Evolutionary conservation across 1,284 basidiomycete genomes (phyloP), one percentile per base, ranked within the genome.

Genomic region (Microbotryum violaceum): DNA sequence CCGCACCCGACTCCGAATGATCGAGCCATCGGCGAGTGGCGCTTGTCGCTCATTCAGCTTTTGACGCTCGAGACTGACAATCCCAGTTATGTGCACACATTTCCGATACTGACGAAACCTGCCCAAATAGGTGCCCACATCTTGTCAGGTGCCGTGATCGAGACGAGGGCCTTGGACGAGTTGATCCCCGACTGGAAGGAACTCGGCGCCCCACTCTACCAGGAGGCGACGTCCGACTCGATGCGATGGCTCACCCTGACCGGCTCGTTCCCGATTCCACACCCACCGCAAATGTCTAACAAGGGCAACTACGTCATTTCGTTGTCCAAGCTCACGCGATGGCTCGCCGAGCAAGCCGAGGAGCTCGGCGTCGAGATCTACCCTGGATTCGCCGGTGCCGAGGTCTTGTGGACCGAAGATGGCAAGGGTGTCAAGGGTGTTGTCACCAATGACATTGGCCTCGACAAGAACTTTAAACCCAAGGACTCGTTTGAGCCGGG

Each of bases 251-350:
- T 98, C 66, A 94, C 93, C 16, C 70, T 80, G 46, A 84, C 80
- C 29, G 75, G 77, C 62, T 82, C 89, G 4, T 78, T 94, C 70
- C 91, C 91, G 18, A 84, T 97, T 61, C 96, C 92, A 0, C 93
- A 98, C 73, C 94, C 94, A 4, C 94, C 94, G 0, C 94, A 97
- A 77, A 98, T 98, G 94, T 81, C 80, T 73, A 96, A 97, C 79
- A 82, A 88, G 59, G 89, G 89, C 61, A 98, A 97, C 78, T 97
- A 93, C 77, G 87, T 97, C 72, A 80, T 91, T 54, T 96, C 91
- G 5, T 83, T 98, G 37, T 93, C 90, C 2, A 85, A 84, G 42
- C 85, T 97, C 65, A 87, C 89, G 0, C 82, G 88, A 2, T 98
- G 94, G 94, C 82, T 98, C 1, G 90, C 85, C 7, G 79, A 83